phyloP scores from a whole-genome alignment of 495 filamentous ascomycete genomes.

The Penicillium angulare region DNA sequence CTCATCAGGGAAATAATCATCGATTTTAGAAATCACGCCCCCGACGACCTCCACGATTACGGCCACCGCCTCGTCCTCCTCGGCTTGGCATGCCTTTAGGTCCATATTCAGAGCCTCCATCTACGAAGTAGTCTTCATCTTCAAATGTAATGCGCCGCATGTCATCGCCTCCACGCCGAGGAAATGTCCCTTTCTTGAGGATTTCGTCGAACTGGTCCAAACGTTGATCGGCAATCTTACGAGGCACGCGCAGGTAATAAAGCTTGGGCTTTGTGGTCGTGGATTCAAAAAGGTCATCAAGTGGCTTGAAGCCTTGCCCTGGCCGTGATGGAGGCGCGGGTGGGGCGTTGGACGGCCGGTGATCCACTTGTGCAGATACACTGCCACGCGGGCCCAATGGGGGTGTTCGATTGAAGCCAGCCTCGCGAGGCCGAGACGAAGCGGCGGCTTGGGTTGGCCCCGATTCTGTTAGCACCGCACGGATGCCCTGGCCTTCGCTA shows the following conservation, averaged over 20 bases:
- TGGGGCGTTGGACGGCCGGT: constrained; percentile 22
- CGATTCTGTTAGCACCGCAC: constrained; percentile 55
- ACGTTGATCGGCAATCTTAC: constrained; percentile 56
- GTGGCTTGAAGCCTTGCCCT: constrained; percentile 53
- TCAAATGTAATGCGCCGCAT: constrained; percentile 79
- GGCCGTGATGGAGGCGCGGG: constrained; percentile 21
- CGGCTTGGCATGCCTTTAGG: constrained; percentile 27
- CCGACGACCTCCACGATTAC: not conserved
- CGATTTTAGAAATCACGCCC: not conserved
- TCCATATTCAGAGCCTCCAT: constrained; percentile 69
- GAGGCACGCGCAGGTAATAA: constrained; percentile 59
- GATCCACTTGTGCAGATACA: constrained; percentile 17
- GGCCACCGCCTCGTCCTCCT: constrained; percentile 36
- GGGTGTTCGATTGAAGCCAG: constrained; percentile 33
- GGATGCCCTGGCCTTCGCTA: constrained; percentile 56
- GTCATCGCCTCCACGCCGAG: constrained; percentile 55
- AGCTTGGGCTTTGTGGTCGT: constrained; percentile 67
- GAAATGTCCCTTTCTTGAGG: constrained; percentile 44
- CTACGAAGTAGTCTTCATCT: constrained; percentile 65
- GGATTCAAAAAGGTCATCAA: constrained; percentile 63
- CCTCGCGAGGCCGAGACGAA: constrained; percentile 21
- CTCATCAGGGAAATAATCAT: not conserved
- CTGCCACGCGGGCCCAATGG: constrained; percentile 36
- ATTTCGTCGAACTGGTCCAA: constrained; percentile 60
- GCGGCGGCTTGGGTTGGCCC: constrained; percentile 25